These are phyloP conservation scores for Astrephomene gubernaculifera DNA, from an alignment of 139 green algal genomes.

Conservation along the genomic window DNA sequence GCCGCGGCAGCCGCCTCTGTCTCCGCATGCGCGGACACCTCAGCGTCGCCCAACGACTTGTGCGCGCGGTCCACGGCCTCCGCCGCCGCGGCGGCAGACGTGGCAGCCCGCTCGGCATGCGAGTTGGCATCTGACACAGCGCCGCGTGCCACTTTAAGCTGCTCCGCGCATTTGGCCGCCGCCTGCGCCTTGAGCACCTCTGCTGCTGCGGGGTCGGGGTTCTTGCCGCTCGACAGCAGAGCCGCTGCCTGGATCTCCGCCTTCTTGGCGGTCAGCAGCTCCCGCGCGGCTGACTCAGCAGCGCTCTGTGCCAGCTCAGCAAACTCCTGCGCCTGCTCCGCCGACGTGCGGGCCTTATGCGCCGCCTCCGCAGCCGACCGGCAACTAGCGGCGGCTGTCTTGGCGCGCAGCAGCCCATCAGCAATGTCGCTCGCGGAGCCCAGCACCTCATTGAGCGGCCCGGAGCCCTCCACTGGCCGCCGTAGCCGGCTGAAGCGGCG, in stretches of 20 bases:
- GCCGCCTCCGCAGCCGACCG: constrained; percentile 62
- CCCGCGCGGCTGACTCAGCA: constrained; percentile 64
- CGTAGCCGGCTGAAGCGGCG: constrained; percentile 68
- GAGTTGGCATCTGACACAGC: constrained; percentile 58
- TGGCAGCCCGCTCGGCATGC: constrained; percentile 61
- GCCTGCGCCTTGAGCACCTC: constrained; percentile 77
- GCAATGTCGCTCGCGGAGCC: constrained; percentile 54
- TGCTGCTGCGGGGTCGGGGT: constrained; percentile 64
- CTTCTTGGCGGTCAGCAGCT: constrained; percentile 78
- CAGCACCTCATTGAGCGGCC: constrained; percentile 57
- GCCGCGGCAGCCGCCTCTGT: constrained; percentile 56
- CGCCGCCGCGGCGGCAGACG: constrained; percentile 48
- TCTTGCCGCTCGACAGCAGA: constrained; percentile 65
- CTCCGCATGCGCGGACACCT: constrained; percentile 61
- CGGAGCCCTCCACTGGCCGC: constrained; percentile 54
- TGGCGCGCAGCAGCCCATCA: constrained; percentile 60
- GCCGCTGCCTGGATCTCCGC: constrained; percentile 76
- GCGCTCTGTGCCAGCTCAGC: constrained; percentile 60
- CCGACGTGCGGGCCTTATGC: constrained; percentile 51
- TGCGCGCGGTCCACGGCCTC: constrained; percentile 60
- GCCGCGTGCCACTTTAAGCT: constrained; percentile 66
- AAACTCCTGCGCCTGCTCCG: constrained; percentile 62
- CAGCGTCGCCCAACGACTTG: constrained; percentile 55
- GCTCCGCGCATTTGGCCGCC: constrained; percentile 72
- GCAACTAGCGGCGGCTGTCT: constrained; percentile 57